Evolutionary conservation across 331 rosid species (phyloP), one percentile per base, ranked within the genome.

Genomic region (Phaseolus coccineus): DNA sequence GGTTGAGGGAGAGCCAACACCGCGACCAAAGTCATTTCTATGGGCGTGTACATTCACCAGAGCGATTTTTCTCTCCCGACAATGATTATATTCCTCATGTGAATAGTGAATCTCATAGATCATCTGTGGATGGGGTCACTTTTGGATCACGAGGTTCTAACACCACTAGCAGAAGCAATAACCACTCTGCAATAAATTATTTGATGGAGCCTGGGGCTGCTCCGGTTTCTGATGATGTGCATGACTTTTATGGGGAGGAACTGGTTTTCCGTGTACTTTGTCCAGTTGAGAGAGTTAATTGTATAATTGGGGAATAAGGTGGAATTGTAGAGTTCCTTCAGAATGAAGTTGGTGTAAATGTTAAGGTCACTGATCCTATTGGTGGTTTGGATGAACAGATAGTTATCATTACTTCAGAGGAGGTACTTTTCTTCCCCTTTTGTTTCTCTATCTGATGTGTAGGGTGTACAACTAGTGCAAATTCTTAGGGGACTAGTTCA

Each of bases 1-100:
- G 99, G 71, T 86, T 93, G 84, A 89, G 99, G 92, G 99, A 96
- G 93, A 96, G 99, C 71, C 99, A 96, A 85, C 98, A 96, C 81
- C 98, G 99, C 3, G 98, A 96, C 37, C 96, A 98, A 46, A 67
- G 86, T 81, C 88, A 91, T 78, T 91, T 93, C 74, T 96, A 96
- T 74, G 96, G 91, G 52, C 94, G 98, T 24, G 67, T 25, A 44
- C 93, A 89, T 85, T 96, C 99, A 27, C 98, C 99, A 0, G 99
- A 96, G 71, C 96, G 85, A 24, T 90, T 88, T 85, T 91, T 89
- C 71, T 71, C 96, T 81, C 93, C 93, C 4, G 99, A 93, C 5
- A 98, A 93, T 79, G 97, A 90, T 82, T 91, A 85, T 83, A 55
- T 83, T 51, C 95, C 93, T 83, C 92, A 87, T 14, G 66, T 78